Evolutionary conservation across 768 basidiomycete genomes (phyloP).

Genomic region (Collybia mongolica): DNA sequence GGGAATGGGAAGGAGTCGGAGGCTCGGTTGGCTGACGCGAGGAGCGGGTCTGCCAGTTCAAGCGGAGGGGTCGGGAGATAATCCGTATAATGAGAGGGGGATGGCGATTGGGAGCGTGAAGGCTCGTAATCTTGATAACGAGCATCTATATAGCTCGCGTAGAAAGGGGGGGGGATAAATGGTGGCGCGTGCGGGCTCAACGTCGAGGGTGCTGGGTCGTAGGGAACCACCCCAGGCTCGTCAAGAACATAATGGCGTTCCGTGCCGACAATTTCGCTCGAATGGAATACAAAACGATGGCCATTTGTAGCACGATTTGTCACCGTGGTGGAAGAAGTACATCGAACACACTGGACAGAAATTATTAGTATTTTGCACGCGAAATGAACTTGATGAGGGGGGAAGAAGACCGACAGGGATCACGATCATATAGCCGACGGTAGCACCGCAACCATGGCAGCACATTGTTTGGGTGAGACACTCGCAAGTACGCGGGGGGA

Average conservation of each 20-base stretch:
- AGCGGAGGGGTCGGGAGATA: constrained; percentile 37
- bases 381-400: background rate
- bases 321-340: constrained; percentile 66
- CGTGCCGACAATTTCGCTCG: constrained; percentile 58
- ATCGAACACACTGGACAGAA: constrained; percentile 54
- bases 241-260: constrained; percentile 63
- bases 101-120: constrained; percentile 22
- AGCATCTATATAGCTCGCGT: constrained; percentile 8
- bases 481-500: constrained; percentile 65
- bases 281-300: constrained; percentile 87
- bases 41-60: constrained; percentile 32
- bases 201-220: constrained; percentile 26
- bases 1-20: constrained; percentile 25
- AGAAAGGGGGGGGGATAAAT: constrained; percentile 15
- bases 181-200: constrained; percentile 12
- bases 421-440: constrained; percentile 82
- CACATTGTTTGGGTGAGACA: constrained; percentile 82
- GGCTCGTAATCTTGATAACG: constrained; percentile 4
- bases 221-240: constrained; percentile 61
- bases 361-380: constrained; percentile 1
- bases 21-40: constrained; percentile 24
- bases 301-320: constrained; percentile 78
- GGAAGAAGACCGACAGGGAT: constrained; percentile 49
- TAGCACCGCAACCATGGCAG: constrained; percentile 75
- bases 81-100: constrained; percentile 27